Evolutionary conservation across 495 filamentous ascomycete genomes (phyloP).

Genomic region (Corynascus novoguineensis): DNA sequence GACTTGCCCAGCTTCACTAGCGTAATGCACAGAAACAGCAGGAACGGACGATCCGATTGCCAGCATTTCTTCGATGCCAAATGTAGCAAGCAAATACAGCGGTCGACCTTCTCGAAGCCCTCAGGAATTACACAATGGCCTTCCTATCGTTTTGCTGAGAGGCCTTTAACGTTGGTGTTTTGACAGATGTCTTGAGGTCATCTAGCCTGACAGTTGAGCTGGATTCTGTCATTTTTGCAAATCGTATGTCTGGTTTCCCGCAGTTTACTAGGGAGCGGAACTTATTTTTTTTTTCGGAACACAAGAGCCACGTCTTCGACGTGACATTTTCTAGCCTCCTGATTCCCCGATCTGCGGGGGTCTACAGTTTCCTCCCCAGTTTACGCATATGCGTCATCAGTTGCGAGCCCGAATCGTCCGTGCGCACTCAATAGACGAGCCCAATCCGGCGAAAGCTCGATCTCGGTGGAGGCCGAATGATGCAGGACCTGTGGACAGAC

Average conservation of each 20-base stretch:
- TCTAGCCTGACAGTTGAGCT: too few species aligned
- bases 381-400: too few species aligned
- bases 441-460: conserved; percentile 1
- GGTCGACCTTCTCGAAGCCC: not conserved
- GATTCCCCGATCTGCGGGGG: too few species aligned
- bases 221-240: too few species aligned
- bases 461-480: conserved; percentile 11
- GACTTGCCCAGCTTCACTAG: not conserved
- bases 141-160: not conserved
- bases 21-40: not conserved
- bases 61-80: not conserved
- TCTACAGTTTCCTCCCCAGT: too few species aligned
- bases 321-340: too few species aligned
- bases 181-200: too few species aligned
- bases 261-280: too few species aligned
- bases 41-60: not conserved
- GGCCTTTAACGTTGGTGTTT: not conserved
- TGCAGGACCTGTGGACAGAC: conserved; percentile 8
- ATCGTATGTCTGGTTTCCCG: too few species aligned
- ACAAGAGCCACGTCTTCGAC: too few species aligned
- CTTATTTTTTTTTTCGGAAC: too few species aligned
- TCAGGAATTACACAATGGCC: too few species aligned
- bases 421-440: conserved; percentile 20
- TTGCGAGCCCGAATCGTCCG: conserved; percentile 15
- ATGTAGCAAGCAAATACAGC: not conserved